Percentiles rank a stretch among this genome's conserved stretches.
phyloP scores from a whole-genome alignment of 441 rosid species.

The Hura crepitans region DNA sequence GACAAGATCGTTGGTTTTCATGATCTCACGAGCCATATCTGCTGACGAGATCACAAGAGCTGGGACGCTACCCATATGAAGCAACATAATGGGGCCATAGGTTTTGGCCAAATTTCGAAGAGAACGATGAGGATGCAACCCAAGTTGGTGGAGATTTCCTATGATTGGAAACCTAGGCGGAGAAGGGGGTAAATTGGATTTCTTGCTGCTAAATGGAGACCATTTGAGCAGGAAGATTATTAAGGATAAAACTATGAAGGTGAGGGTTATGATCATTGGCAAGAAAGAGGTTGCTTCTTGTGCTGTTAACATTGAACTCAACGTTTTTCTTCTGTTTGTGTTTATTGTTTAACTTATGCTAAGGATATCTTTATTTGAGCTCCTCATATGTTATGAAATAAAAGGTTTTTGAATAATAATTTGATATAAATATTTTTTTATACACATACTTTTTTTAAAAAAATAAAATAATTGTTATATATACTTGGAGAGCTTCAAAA shows the following conservation, averaged over 20 bases:
- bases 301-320: background rate
- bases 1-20: slow-evolving; percentile 41
- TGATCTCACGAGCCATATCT: slow-evolving; percentile 30
- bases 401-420: too few species aligned
- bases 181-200: slow-evolving; percentile 23
- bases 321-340: background rate
- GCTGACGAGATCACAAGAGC: slow-evolving; percentile 34
- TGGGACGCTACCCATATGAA: slow-evolving; percentile 32
- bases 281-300: background rate
- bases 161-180: slow-evolving; percentile 22
- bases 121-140: slow-evolving; percentile 25
- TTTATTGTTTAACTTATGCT: background rate
- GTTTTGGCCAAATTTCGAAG: slow-evolving; percentile 28
- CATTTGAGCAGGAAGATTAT: slow-evolving; percentile 12
- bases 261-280: background rate
- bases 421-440: too few species aligned
- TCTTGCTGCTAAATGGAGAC: background rate
- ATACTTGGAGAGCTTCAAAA: too few species aligned
- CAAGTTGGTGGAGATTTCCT: slow-evolving; percentile 28
- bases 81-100: slow-evolving; percentile 42
- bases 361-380: too few species aligned
- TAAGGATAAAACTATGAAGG: background rate
- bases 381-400: too few species aligned
- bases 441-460: too few species aligned
- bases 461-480: too few species aligned